Evolutionary conservation across 1,284 basidiomycete species (phyloP), one percentile per base, ranked within the genome.

Genomic region (Moniliophthora roreri): DNA sequence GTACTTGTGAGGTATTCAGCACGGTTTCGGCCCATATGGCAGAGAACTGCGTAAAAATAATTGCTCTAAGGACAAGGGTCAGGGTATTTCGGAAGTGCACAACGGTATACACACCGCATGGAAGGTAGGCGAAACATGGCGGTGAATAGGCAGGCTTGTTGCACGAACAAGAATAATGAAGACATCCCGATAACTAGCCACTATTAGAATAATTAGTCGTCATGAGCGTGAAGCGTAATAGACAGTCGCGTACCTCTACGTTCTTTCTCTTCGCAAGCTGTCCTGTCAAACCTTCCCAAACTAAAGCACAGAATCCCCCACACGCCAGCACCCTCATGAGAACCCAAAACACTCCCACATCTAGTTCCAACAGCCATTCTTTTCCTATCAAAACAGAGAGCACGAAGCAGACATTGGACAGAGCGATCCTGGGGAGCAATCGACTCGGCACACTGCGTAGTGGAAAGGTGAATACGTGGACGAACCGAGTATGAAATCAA

Each of bases 291-390:
- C 67, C 75, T 57, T 84, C 81, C 82, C 85, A 83, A 13, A 80
- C 66, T 32, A 87, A 56, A 41, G 80, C 76, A 18, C 79, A 82
- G 48, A 88, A 62, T 20, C 79, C 85, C 32, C 80, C 84, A 59
- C 81, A 81, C 3, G 84, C 85, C 49, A 90, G 71, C 40, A 87
- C 75, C 56, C 87, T 72, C 70, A 89, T 84, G 26, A 85, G 73
- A 18, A 87, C 73, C 89, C 87, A 89, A 63, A 89, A 85, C 5
- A 86, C 79, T 10, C 85, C 85, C 18, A 85, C 77, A 66, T 88
- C 82, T 46, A 78, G 76, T 20, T 79, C 73, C 45, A 90, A 69
- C 2, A 89, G 66, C 71, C 80, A 82, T 60, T 84, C 84, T 67
- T 86, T 88, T 38, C 79, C 75, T 2, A 80, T 76, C 66, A 82